Evolutionary conservation across 2,329 filamentous ascomycete species (phyloP).

Genomic region (Pseudovirgaria hyperparasitica): DNA sequence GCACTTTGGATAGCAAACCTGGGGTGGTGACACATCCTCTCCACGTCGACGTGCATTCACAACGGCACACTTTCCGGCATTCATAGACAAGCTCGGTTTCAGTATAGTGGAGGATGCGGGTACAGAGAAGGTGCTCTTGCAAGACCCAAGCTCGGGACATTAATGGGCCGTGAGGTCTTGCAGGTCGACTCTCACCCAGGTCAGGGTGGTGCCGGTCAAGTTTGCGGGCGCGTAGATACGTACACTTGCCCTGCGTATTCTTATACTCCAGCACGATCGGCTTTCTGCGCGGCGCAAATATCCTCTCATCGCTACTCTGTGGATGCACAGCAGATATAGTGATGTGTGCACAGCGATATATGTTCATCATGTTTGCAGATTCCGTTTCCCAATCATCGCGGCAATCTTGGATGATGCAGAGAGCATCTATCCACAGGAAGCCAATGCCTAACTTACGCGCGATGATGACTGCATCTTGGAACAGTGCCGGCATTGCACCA

Average conservation of each 20-base stretch:
- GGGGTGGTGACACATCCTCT: constrained; percentile 17
- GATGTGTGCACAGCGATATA: constrained; percentile 20
- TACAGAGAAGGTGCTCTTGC: constrained; percentile 20
- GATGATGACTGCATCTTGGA: constrained; percentile 17
- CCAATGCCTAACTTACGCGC: constrained; percentile 18
- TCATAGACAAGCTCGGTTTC: constrained; percentile 21
- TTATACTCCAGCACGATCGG: constrained; percentile 14
- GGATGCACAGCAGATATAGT: constrained; percentile 18
- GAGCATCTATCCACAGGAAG: constrained; percentile 22
- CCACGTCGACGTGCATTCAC: constrained; percentile 18
- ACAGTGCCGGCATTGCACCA: constrained; percentile 3
- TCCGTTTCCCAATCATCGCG: constrained; percentile 21
- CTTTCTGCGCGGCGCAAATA: constrained; percentile 15
- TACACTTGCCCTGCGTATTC: constrained; percentile 14
- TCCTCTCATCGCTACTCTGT: constrained; percentile 10
- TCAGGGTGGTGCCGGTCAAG: constrained; percentile 17
- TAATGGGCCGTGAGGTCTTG: constrained; percentile 14
- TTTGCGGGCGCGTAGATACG: constrained; percentile 14
- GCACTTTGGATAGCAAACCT: constrained; percentile 14
- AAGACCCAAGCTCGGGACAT: constrained; percentile 18
- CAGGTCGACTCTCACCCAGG: constrained; percentile 10
- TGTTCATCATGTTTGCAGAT: constrained; percentile 19
- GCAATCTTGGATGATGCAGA: constrained; percentile 23
- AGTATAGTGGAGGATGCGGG: constrained; percentile 20
- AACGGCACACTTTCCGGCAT: constrained; percentile 19